Evolutionary conservation across 116 monocot genomes (phyloP), one percentile per base, ranked within the genome.

Genomic region (Zostera marina): DNA sequence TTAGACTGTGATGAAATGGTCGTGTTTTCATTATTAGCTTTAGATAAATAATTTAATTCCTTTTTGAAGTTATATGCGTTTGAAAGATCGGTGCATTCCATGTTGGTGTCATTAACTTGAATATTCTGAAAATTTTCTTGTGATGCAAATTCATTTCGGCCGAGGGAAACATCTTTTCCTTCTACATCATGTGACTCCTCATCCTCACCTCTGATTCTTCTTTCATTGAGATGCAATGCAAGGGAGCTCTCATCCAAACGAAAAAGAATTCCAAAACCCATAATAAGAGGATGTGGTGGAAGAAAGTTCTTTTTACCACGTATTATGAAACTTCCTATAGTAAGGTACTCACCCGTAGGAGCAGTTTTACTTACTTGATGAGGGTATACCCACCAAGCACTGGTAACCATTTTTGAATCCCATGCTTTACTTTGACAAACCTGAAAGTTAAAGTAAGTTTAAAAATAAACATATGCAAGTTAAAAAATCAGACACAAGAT

Each of bases 371-470:
- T 99, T 42, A 99, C 99, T 81, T 99, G 99, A 74, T 99, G 77
- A 52, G 99, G 83, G 59, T 99, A 87, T 17, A 99, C 99, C 99
- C 99, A 99, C 99, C 99, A 99, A 57, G 99, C 99, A 74, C 99
- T 99, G 26, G 99, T 99, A 52, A 99, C 99, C 56, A 99, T 91
- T 59, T 99, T 99, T 12, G 99, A 99, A 47, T 91, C 79, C 99
- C 99, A 99, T 40, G 99, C 99, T 57, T 99, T 78, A 62, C 99
- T 99, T 61, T 91, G 86, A 61, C 99, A 99, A 17, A 99, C 99
- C 99, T 98, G 65, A 40, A 46, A 20, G 8, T 46, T 12, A 15
- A 56, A 56, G 56, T 6, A 56, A 4, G 13, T 14, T 0, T n/a
- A 8, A 56, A 56, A 8, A 56, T 56, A 7, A 56, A 5, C 32